Base-by-base conservation (phyloP, 192 early-diverging fungal genomes). In the Coemansia sp. region DNA sequence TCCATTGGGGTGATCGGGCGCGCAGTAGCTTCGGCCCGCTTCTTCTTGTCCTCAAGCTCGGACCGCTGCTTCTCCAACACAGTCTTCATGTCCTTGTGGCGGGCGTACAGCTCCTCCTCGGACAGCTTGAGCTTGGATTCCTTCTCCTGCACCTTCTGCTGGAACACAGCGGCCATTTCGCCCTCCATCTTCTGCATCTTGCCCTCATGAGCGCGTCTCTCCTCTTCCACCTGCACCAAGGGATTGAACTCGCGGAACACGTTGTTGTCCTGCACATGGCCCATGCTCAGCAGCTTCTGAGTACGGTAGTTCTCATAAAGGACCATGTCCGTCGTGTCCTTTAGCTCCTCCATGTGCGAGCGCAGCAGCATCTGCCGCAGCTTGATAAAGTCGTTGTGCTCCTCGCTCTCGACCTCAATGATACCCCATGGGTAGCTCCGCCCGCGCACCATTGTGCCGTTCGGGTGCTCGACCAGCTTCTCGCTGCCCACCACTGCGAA, bases 101-200 rank as follows among this genome's bases (percentile, higher is more conserved):
- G 93, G 18, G 94, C 93, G 75, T 95, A 93, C 35, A 99, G 83
- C 85, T 91, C 97, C 63, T 96, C 94, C 77, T 99, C 97, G 45
- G 88, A 90, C 74, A 95, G 94, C 85, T 96, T 99, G 61, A 99
- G 85, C 83, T 97, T 97, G 66, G 93, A 81, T 75, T 99, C 95
- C 83, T 97, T 97, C 82, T 99, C 97, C 59, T 94, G 91, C 3
- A 99, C 97, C 87, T 99, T 97, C 61, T 94, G 92, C 81, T 95
- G 92, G 89, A 99, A 99, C 49, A 99, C 97, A 47, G 89, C 84
- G 78, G 94, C 94, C 97, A 99, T 99, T 80, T 99, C 97, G 27
- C 89, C 86, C 74, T 99, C 95, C 97, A 99, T 97, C 85, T 97
- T 96, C 50, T 88, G 85, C 83, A 99, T 85, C 84, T 97, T 97